Evolutionary conservation across 306 rosid genomes (phyloP), one percentile per base, ranked within the genome.

Genomic region (Cucurbita pepo): DNA sequence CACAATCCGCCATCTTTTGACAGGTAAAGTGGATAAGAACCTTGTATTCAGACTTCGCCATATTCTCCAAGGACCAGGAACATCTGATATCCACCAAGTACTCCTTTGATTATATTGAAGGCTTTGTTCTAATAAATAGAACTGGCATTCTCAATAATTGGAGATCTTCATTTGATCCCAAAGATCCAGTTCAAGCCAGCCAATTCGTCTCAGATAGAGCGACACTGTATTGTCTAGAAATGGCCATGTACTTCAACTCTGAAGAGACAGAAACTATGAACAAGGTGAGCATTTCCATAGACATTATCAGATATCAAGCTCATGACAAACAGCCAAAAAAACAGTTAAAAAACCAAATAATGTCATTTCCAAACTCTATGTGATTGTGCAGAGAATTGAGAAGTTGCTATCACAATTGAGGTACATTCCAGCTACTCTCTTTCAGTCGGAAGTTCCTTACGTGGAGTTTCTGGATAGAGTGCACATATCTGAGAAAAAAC

Each of bases 21-120:
- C 87, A 90, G 97, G 97, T 87, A 79, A 89, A 90, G 80, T 94
- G 98, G 96, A 89, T 94, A 15, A 82, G 91, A 74, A 90, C 85
- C 79, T 87, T 94, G 40, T 94, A 94, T 84, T 90, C 96, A 53
- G 88, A 94, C 50, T 94, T 94, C 82, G 73, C 86, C 21, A 54
- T 18, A 56, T 90, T 94, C 80, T 43, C 88, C 65, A 77, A 77
- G 77, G 97, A 94, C 77, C 97, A 94, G 86, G 98, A 94, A 83
- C 60, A 77, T 72, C 80, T 94, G 55, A 82, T 94, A 85, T 85
- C 95, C 52, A 81, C 92, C 51, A 76, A 80, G 60, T 69, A 86
- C 57, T 86, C 96, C 40, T 89, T 94, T 47, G 94, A 90, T 73
- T 94, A 90, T 41, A 69, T 94, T 57, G 98, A 94, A 86, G 98